Conservation (phyloP, 176 grass and related monocot species). For the Puya raimondii region DNA sequence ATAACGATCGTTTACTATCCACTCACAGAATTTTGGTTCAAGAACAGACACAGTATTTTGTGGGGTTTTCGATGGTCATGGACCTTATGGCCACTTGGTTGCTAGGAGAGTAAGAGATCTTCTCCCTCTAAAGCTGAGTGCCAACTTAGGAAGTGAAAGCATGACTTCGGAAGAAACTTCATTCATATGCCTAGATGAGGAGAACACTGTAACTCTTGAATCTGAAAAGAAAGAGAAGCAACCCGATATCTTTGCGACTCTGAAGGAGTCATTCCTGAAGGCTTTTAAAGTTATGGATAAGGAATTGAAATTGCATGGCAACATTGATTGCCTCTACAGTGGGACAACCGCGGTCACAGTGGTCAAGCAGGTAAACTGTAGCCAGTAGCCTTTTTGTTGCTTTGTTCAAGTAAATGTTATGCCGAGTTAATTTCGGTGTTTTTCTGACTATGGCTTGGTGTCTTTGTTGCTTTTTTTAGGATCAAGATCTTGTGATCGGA, state of each 20-base stretch:
- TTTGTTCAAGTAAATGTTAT: slow-evolving; percentile 19
- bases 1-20: slow-evolving; percentile 10
- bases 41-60: slow-evolving; percentile 64
- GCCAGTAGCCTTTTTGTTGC: neutral
- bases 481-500: slow-evolving; percentile 51
- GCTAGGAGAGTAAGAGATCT: slow-evolving; percentile 89
- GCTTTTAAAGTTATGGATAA: slow-evolving; percentile 71
- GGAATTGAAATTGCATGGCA: slow-evolving; percentile 55
- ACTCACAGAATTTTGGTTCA: slow-evolving; percentile 66
- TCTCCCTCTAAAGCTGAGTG: slow-evolving; percentile 57
- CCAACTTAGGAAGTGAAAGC: slow-evolving; percentile 37
- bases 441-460: slow-evolving; percentile 8
- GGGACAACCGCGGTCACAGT: slow-evolving; percentile 85
- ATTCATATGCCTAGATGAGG: slow-evolving; percentile 17
- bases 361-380: slow-evolving; percentile 61
- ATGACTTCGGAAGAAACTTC: slow-evolving; percentile 27
- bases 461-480: slow-evolving; percentile 32
- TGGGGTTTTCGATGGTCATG: slow-evolving; percentile 96
- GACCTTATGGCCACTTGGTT: slow-evolving; percentile 84
- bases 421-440: slow-evolving; percentile 3
- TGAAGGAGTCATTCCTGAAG: slow-evolving; percentile 54
- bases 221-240: slow-evolving; percentile 27
- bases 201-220: slow-evolving; percentile 22
- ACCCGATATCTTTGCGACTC: slow-evolving; percentile 33
- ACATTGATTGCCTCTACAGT: slow-evolving; percentile 68